Conservation (phyloP, 176 grass and related monocot genomes). For the Typha latifolia region DNA sequence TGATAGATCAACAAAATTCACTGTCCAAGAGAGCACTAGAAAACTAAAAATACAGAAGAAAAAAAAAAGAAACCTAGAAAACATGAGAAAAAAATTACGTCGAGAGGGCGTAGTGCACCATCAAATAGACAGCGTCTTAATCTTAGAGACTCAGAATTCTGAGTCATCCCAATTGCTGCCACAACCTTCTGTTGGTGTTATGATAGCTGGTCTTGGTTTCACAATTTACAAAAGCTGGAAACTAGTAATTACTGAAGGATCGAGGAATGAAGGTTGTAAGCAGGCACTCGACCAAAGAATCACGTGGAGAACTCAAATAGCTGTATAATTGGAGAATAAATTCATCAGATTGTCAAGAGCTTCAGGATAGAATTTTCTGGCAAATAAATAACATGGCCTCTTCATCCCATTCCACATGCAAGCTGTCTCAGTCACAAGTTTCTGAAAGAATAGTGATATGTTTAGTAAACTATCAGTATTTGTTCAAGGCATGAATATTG, state of each 20-base stretch:
- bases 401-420: constrained; percentile 94
- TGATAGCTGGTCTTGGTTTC: constrained; percentile 36
- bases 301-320: constrained; percentile 36
- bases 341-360: constrained; percentile 68
- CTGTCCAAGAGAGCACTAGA: constrained; percentile 26
- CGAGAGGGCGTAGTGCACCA: constrained; percentile 37
- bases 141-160: constrained; percentile 27
- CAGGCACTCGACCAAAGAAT: constrained; percentile 30
- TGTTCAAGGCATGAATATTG: too few relatives aligned
- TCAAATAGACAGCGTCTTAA: constrained; percentile 33
- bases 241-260: constrained; percentile 5
- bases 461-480: too few relatives aligned
- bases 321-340: constrained; percentile 72
- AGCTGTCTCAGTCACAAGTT: constrained; percentile 42
- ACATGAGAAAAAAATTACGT: constrained; percentile 30
- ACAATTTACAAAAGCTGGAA: constrained; percentile 48
- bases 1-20: constrained; percentile 26
- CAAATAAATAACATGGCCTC: constrained; percentile 94
- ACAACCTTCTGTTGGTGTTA: constrained; percentile 32
- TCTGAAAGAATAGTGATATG: constrained; percentile 25
- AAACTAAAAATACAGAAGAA: constrained; percentile 12
- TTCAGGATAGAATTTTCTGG: constrained; percentile 85
- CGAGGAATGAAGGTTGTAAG: constrained; percentile 15
- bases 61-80: constrained; percentile 9
- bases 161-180: constrained; percentile 22